A percentile compares a stretch with the other conserved stretches of the same genome.
Evolutionary conservation across 2,329 filamentous ascomycete genomes (phyloP).

Genomic region (Stagonosporopsis tanaceti): DNA sequence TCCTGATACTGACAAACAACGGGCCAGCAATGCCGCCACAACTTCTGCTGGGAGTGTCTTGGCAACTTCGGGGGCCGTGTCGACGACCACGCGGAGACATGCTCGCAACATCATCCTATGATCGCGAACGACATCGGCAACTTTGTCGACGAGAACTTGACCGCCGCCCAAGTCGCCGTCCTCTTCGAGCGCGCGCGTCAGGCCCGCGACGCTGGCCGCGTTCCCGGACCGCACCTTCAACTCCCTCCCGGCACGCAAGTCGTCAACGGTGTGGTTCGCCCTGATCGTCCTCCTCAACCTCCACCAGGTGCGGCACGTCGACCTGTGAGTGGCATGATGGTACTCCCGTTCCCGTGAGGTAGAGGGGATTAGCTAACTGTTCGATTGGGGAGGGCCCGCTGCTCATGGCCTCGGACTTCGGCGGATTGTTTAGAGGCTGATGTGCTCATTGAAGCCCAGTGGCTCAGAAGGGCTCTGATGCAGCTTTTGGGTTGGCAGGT

Average conservation of each 20-base stretch:
- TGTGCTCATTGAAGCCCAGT: too few species aligned
- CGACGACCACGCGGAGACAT: slow-evolving; percentile 16
- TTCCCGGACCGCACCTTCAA: background rate
- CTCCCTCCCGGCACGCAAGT: background rate
- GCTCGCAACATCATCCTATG: slow-evolving; percentile 17
- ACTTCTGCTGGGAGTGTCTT: slow-evolving; percentile 38
- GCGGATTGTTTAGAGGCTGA: too few species aligned
- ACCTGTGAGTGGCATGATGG: too few species aligned
- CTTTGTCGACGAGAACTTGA: slow-evolving; percentile 17
- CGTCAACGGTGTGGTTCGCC: background rate
- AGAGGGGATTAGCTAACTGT: too few species aligned
- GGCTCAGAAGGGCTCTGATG: too few species aligned
- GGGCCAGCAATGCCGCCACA: slow-evolving; percentile 25
- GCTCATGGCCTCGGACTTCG: too few species aligned
- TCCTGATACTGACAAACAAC: background rate
- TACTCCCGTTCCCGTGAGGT: too few species aligned
- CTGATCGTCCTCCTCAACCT: background rate
- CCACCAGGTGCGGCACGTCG: background rate
- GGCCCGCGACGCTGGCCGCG: background rate
- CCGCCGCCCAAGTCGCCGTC: slow-evolving; percentile 11
- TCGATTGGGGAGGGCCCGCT: too few species aligned
- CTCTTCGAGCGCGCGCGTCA: slow-evolving; percentile 11
- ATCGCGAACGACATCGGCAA: slow-evolving; percentile 25
- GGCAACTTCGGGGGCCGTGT: slow-evolving; percentile 4
- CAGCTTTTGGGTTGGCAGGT: too few species aligned